Base-by-base conservation (phyloP, 306 rosid species). In the Astragalus glycyphyllos region DNA sequence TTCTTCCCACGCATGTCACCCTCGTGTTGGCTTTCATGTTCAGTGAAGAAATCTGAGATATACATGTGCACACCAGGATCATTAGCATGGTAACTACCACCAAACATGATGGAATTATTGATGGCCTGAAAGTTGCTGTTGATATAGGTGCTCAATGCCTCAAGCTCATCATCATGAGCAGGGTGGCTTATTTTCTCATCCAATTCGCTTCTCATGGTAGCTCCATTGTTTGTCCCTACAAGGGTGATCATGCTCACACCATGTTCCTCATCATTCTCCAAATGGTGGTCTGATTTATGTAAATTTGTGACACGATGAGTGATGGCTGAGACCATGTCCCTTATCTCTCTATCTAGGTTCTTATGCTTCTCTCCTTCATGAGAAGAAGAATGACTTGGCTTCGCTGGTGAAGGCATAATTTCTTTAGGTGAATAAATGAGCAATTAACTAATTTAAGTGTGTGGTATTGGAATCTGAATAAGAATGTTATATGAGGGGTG, bases 121-220 rank as follows among this genome's bases (percentile, higher is more conserved):
- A 92, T 37, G 11, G 92, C 89, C 59, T 92, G 98, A 65, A 89
- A 84, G 58, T 92, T 92, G 89, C 89, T 89, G 77, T 92, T 92
- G 17, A 92, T 86, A 9, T 79, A 87, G 23, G 92, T 86, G 67
- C 45, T 74, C 40, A 86, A 16, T 7, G 78, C 42, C 41, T 88
- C 76, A 12, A 71, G 4, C 6, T 82, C 91, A 2, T 51, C 79
- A 16, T 38, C 51, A 11, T 42, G 13, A 58, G 55, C 2, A 38
- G 23, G 4, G 4, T 72, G 15, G 12, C 12, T 64, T 34, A 73
- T 51, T 16, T 79, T 77, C 0, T 79, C 89, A 8, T 81, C 96
- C 82, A 86, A 34, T 68, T 87, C 90, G 0, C 86, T 69, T 1
- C 77, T 75, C 41, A 92, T 62, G 8, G 84, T 83, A 35, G 98